Base-by-base conservation (phyloP, 192 early-diverging fungal species). In the Backusella mclennaniae region DNA sequence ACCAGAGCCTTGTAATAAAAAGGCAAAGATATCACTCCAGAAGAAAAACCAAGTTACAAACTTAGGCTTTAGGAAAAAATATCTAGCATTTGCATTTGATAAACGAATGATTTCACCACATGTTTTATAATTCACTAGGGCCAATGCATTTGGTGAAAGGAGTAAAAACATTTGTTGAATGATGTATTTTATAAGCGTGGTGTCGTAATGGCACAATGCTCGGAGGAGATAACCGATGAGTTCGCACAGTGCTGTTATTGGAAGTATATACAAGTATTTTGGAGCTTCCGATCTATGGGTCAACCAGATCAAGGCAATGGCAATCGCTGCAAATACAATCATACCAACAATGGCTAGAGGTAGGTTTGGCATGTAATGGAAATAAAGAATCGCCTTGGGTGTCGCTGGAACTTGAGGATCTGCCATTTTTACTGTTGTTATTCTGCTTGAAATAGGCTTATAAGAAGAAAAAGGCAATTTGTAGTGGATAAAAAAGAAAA, bases 11-110 rank as follows among this genome's bases (percentile, higher is more conserved):
- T 69, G 68, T 39, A 69, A 41, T 1, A 69, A 1, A 12, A 69
- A 69, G 19, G 68, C 36, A 9, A 69, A 69, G 2, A 69, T 39
- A 38, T 69, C 68, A 0, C 68, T 69, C 19, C n/a, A 69, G 21
- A 69, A 69, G 19, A 69, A 69, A 69, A 69, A 69, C 68, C 68
- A 69, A 23, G 36, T 69, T 11, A 69, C 68, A 69, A 69, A 69
- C 21, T 38, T 36, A 4, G 35, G 35, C 2, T 11, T 36, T 8
- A 69, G n/a, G 11, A 36, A 69, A 38, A 69, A 69, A 4, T 38
- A 39, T 8, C 12, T 69, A 1, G 38, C 7, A 3, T 69, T n/a
- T 0, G 23, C 68, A 21, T 69, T 69, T 11, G 38, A 69, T 26
- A 41, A 26, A 2, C 68, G 68, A 7, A 69, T 69, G n/a, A 69